These are phyloP conservation scores for Berkeleyomyces basicola DNA, from an alignment of 2,329 filamentous ascomycete species.

Conservation along the genomic window DNA sequence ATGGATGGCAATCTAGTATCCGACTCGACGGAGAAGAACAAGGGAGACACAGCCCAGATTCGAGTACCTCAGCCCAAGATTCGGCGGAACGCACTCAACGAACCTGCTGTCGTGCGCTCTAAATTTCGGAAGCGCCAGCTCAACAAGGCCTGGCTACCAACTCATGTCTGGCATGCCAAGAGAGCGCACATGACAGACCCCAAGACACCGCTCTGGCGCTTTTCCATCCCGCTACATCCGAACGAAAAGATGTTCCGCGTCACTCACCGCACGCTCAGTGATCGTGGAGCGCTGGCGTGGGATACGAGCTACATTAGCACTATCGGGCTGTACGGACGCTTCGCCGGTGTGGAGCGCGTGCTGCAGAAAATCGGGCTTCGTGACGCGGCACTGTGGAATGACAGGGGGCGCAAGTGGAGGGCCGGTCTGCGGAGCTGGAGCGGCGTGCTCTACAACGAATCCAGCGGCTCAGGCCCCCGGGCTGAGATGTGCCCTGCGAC, in stretches of 20 bases:
- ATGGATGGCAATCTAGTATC: conserved; percentile 5
- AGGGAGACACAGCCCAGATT: neutral
- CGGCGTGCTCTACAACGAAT: conserved; percentile 36
- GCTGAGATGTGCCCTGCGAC: conserved; percentile 55
- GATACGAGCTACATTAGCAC: conserved; percentile 91
- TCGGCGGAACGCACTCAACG: conserved; percentile 51
- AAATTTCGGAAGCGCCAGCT: conserved; percentile 76
- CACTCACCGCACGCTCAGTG: conserved; percentile 62
- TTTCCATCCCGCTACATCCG: conserved; percentile 68
- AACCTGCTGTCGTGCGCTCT: conserved; percentile 34
- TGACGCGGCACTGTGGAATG: conserved; percentile 43
- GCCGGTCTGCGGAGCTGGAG: conserved; percentile 32
- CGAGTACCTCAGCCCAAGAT: conserved; percentile 39
- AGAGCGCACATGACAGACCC: conserved; percentile 74
- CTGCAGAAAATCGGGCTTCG: conserved; percentile 48
- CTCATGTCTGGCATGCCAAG: conserved; percentile 88
- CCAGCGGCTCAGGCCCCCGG: conserved; percentile 22
- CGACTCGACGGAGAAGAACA: neutral
- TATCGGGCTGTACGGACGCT: conserved; percentile 55
- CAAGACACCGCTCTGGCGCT: conserved; percentile 71
- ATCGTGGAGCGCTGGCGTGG: conserved; percentile 69
- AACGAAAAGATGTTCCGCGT: conserved; percentile 81
- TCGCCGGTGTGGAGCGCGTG: conserved; percentile 46
- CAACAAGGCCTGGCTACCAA: conserved; percentile 86
- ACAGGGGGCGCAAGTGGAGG: conserved; percentile 55